Conservation (phyloP, 1,284 basidiomycete species). For the Puccinia triticina region DNA sequence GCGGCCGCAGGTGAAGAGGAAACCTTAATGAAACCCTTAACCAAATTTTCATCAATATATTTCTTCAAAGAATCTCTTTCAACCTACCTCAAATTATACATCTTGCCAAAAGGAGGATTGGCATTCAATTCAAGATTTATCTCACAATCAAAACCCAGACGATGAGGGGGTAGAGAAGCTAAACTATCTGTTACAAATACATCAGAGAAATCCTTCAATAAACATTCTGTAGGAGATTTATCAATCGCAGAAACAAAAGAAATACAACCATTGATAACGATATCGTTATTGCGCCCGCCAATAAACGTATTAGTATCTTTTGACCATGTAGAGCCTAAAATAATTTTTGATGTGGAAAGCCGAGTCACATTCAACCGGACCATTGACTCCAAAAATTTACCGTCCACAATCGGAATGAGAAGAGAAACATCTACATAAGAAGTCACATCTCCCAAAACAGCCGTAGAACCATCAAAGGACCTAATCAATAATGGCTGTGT, state of each 20-base stretch:
- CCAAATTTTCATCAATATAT: neutral
- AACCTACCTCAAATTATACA: neutral
- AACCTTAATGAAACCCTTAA: slow-evolving; percentile 28
- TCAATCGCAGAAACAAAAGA: neutral
- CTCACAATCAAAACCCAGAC: neutral
- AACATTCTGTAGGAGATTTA: neutral
- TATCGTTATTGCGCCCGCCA: too few relatives aligned
- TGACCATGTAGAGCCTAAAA: neutral
- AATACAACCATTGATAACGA: too few relatives aligned
- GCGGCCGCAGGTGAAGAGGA: slow-evolving; percentile 15
- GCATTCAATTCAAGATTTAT: neutral
- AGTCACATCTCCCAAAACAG: neutral
- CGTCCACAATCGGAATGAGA: too few relatives aligned
- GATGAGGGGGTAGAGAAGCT: neutral
- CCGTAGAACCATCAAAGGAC: neutral
- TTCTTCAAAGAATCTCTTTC: neutral
- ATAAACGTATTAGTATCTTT: too few relatives aligned
- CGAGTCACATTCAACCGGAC: neutral
- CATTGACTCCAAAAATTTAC: neutral
- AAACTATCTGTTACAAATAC: neutral
- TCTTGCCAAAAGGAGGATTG: neutral
- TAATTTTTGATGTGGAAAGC: neutral
- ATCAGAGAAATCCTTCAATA: neutral
- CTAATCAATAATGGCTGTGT: neutral
- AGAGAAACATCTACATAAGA: too few relatives aligned